These are phyloP conservation scores for Takakia lepidozioides DNA, from an alignment of 225 moss, liverwort and hornwort genomes.

Conservation along the genomic window DNA sequence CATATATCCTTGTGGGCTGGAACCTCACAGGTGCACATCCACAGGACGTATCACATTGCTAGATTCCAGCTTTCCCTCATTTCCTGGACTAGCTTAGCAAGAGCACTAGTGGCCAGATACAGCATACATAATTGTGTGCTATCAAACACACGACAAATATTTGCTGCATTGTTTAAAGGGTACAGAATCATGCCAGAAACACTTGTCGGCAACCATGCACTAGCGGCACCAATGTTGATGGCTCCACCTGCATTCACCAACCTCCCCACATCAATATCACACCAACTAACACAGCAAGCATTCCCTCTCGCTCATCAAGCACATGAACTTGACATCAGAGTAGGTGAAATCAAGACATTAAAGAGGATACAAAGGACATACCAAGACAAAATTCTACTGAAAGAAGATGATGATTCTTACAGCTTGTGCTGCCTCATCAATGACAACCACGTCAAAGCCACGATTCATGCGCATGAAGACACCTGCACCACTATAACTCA, in stretches of 20 bases:
- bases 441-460: conserved; percentile 97
- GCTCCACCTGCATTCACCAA: conserved; percentile 73
- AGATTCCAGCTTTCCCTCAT: too few relatives aligned
- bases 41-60: too few relatives aligned
- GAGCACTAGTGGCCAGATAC: too few relatives aligned
- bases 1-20: too few relatives aligned
- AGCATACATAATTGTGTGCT: too few relatives aligned
- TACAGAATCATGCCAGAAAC: conserved; percentile 61
- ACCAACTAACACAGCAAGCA: too few relatives aligned
- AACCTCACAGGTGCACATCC: too few relatives aligned
- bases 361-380: background rate
- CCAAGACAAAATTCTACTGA: background rate
- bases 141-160: conserved; percentile 3
- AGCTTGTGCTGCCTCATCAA: conserved; percentile 99
- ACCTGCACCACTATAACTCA: conserved; percentile 98
- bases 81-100: too few relatives aligned
- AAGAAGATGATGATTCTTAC: conserved; percentile 29
- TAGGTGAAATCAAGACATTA: background rate
- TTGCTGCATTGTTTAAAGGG: too few relatives aligned
- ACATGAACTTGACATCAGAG: too few relatives aligned
- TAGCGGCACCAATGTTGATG: conserved; percentile 95
- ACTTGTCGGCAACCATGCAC: conserved; percentile 98
- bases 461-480: conserved; percentile 97
- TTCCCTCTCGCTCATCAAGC: too few relatives aligned
- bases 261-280: background rate